Evolutionary conservation across 768 basidiomycete species (phyloP), one percentile per base, ranked within the genome.

Genomic region (Lactarius hatsudake): DNA sequence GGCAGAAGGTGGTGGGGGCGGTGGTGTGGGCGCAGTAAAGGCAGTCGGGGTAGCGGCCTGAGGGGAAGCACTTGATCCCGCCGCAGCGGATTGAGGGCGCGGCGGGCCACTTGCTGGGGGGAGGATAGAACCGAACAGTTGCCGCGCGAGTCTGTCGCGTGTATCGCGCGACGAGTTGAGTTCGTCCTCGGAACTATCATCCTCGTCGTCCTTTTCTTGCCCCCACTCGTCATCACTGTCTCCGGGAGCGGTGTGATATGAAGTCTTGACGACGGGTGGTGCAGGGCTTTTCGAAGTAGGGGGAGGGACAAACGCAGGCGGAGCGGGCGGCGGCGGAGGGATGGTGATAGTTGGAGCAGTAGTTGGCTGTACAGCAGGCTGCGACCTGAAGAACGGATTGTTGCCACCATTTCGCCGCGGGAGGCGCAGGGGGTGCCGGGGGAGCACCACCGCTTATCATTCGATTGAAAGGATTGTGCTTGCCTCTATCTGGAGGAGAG

Each of bases 161-260:
- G 81, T 84, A 60, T 79, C 81, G 54, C 95, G 81, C 4, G 84
- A 86, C 17, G 81, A 82, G n/a, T 82, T 80, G 58, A 89, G 79
- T 66, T 94, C 94, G 75, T 94, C 94, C 63, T 94, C 93, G 61
- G 86, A 89, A 69, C 86, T 88, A 71, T 89, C 87, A 6, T 85
- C 83, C 5, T 84, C 83, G 9, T 83, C 84, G 53, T 85, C 87
- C 75, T 95, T 93, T 72, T 85, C 80, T 59, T 93, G 86, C 63
- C 89, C 93, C 93, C 94, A 96, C 59, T 94, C 93, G 20, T 91
- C 90, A 2, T 91, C 89, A 38, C 80, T 79, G 40, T 80, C 81
- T 2, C 78, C 76, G 1, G 88, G 82, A 0, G 86, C 89, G 1
- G 86, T 88, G 69, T 89, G 77, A 68, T 92, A 91, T 3, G 82